Percentiles rank a stretch among this genome's conserved stretches.
Conservation (phyloP, 2,329 filamentous ascomycete species). For the Sphaceloma murrayae region DNA sequence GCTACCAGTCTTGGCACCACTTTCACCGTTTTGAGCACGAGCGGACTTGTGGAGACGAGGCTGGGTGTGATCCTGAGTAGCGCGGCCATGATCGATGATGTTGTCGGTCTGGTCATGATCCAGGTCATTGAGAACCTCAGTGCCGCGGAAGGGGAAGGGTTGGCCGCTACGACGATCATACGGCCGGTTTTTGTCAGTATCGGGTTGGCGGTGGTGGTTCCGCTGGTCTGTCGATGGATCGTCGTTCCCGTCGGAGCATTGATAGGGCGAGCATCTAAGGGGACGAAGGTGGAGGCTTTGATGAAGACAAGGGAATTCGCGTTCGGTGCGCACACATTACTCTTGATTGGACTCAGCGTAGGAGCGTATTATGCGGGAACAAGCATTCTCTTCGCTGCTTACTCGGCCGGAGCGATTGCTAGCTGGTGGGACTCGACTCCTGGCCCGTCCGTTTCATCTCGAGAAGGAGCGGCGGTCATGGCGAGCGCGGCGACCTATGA, state of each 20-base stretch:
- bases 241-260: constrained; percentile 31
- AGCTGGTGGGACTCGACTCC: constrained; percentile 48
- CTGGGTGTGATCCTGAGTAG: constrained; percentile 56
- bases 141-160: constrained; percentile 23
- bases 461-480: background rate
- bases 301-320: constrained; percentile 2
- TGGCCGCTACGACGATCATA: constrained; percentile 37
- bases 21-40: constrained; percentile 55
- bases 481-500: background rate
- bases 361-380: constrained; percentile 52
- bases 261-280: background rate
- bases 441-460: no score
- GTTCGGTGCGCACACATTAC: constrained; percentile 35
- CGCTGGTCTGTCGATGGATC: constrained; percentile 40
- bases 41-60: constrained; percentile 44
- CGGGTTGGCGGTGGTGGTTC: constrained; percentile 42
- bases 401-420: constrained; percentile 47
- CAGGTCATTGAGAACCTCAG: constrained; percentile 62
- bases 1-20: constrained; percentile 67
- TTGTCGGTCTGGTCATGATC: constrained; percentile 67
- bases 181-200: constrained; percentile 44
- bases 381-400: constrained; percentile 54
- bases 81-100: constrained; percentile 75
- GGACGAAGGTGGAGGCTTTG: background rate
- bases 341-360: constrained; percentile 43